These are phyloP conservation scores for Silene uniflora DNA, from an alignment of 148 eudicot genomes.

Conservation along the genomic window DNA sequence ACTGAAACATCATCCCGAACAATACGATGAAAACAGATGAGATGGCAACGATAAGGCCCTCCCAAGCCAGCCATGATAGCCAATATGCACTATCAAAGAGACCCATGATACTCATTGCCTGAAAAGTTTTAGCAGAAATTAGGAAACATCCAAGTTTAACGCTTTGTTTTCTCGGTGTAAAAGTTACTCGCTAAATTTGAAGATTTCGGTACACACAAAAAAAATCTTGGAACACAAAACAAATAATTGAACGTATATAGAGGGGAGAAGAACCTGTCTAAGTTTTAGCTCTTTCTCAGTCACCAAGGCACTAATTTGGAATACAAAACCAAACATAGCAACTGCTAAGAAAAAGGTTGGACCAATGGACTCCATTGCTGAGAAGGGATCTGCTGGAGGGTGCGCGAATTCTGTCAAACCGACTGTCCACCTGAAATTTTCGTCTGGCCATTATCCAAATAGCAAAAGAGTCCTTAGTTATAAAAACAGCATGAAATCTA, in stretches of 20 bases:
- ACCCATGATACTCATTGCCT: conserved; percentile 97
- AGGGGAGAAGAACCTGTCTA: conserved; percentile 57
- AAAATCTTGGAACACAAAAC: neutral
- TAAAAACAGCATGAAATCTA: neutral
- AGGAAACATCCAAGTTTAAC: neutral
- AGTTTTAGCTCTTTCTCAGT: conserved; percentile 93
- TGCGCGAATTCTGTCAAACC: conserved; percentile 82
- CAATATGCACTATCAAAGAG: conserved; percentile 95
- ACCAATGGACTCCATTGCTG: conserved; percentile 59
- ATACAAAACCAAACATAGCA: conserved; percentile 91
- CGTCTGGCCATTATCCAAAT: conserved; percentile 36
- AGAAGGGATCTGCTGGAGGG: conserved; percentile 53
- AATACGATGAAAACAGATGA: conserved; percentile 78
- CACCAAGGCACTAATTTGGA: conserved; percentile 76
- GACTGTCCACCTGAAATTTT: conserved; percentile 66
- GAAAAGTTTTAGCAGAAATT: conserved; percentile 15
- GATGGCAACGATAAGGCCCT: conserved; percentile 56
- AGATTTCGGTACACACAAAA: neutral
- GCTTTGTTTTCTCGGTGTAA: neutral
- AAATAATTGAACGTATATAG: neutral
- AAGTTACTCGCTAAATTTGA: neutral
- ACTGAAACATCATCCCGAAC: conserved; percentile 96
- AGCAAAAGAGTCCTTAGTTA: neutral
- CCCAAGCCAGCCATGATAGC: conserved; percentile 94
- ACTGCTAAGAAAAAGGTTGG: conserved; percentile 91